Base-by-base conservation (phyloP, 108 stramenopile genomes). In the Conticribra weissflogii region DNA sequence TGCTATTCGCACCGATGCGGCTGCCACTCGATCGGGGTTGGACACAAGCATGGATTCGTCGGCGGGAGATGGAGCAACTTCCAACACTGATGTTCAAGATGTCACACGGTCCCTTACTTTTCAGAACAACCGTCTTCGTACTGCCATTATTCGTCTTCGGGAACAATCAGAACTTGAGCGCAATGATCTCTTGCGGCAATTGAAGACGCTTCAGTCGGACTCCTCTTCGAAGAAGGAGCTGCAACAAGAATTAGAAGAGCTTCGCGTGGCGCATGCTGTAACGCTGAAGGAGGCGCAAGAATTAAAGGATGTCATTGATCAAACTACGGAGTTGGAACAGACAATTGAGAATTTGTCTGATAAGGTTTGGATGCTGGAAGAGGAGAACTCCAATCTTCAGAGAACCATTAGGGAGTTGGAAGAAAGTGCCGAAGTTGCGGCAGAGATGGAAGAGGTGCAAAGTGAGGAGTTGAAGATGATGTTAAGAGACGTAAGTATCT, bases 401-500 rank as follows among this genome's bases (percentile, higher is more conserved):
- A 54, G 83, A 31, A 81, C 80, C 19, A 81, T 92, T 32, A 72
- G 85, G 8, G 94, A 95, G 56, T 48, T 92, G 82, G 94, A 95
- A 67, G 94, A 95, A 60, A 87, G 81, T 71, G 89, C 89, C n/a
- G 94, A 95, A 46, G 78, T 95, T 48, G 87, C 88, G 9, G 90
- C 89, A 0, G 94, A 95, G 80, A 91, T 95, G 90, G 94, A 95
- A 79, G 94, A 95, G 85, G 91, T 92, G 3, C 91, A 92, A 66
- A 74, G 81, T 0, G 94, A 95, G 44, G 94, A 95, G 64, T 61
- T 88, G 30, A 95, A 92, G 63, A 81, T 84, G 30, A 30, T 88
- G n/a, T 81, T 83, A 76, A 63, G 77, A 9, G 94, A 95, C 57
- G 60, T 95, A 62, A n/a, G n/a, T n/a, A n/a, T n/a, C n/a, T n/a